Percentiles rank a stretch among this genome's conserved stretches.
phyloP scores from a whole-genome alignment of 2,329 filamentous ascomycete genomes.

The Colletotrichum incanum region DNA sequence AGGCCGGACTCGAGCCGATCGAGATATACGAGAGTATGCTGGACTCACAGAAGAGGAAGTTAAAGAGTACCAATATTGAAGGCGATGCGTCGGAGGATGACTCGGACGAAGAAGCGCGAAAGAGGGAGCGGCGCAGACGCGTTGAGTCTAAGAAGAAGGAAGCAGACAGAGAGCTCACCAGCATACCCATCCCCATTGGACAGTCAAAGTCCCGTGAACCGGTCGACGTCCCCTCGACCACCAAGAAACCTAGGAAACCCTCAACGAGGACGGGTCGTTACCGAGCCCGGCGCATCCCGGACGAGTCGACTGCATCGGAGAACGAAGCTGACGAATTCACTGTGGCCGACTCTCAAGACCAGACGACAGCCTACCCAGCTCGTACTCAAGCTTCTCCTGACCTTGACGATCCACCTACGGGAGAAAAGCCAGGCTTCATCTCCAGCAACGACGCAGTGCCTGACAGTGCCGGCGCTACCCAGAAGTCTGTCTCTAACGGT shows the following conservation, averaged over 20 bases:
- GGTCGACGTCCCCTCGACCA: constrained; percentile 29
- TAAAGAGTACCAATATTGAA: constrained; percentile 46
- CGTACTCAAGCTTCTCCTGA: constrained; percentile 7
- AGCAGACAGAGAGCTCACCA: constrained; percentile 58
- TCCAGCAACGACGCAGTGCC: constrained; percentile 41
- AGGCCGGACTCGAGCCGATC: constrained; percentile 51
- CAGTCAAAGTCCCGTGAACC: constrained; percentile 1
- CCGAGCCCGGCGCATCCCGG: not conserved
- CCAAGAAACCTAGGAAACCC: constrained; percentile 15
- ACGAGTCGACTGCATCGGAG: constrained; percentile 26
- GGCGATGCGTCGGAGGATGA: constrained; percentile 53
- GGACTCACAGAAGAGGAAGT: constrained; percentile 61
- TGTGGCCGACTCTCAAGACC: constrained; percentile 43
- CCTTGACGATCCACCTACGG: not conserved
- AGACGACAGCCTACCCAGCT: not conserved
- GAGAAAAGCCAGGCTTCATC: not conserved
- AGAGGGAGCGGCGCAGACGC: constrained; percentile 54
- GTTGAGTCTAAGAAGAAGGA: constrained; percentile 57
- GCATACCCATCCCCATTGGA: constrained; percentile 54
- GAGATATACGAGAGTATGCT: constrained; percentile 63
- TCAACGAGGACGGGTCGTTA: not conserved
- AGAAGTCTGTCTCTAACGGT: constrained; percentile 16
- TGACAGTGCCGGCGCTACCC: constrained; percentile 35
- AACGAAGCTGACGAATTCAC: constrained; percentile 39
- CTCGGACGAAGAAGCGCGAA: constrained; percentile 53